Evolutionary conservation across 768 basidiomycete species (phyloP), one percentile per base, ranked within the genome.

Genomic region (Tylopilus balloui): DNA sequence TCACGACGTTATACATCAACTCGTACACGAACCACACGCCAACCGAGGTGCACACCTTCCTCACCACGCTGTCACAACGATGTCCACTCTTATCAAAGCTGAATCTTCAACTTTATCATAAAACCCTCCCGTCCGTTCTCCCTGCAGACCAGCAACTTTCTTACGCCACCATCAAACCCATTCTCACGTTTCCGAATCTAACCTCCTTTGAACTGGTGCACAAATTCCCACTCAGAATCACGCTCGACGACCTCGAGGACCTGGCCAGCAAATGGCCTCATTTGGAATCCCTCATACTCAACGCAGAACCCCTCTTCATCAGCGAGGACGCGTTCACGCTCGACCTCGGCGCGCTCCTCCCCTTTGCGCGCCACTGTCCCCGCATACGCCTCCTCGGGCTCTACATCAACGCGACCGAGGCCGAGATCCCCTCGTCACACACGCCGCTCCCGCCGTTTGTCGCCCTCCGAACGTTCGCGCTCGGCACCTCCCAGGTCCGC

Each of bases 1-100:
- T 85, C 28, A 77, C 73, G 0, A 65, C 64, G n/a, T 65, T 85
- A 6, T 79, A 76, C 55, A 52, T 84, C 42, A 80, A 80, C 51
- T 73, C 77, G 2, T 68, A 73, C 19, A 55, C 68, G 3, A 56
- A 72, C n/a, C 76, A 80, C 50, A 53, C 70, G 0, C 76, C 79
- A 0, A 48, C 66, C 4, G 59, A 69, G 15, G 49, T 84, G 4
- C 68, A 69, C 42, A 58, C 69, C 0, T 64, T 84, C 42, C 66
- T 83, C 32, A 59, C 56, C n/a, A 65, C 67, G 5, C 57, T 83
- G 17, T 65, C 75, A 5, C 70, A 77, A 23, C 73, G 68, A 37
- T 83, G 79, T 47, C 76, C 68, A 15, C 58, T 65, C n/a, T 69
- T 86, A 15, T 67, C 70, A 14, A 63, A 64, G 12, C 71, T 84